phyloP scores from a whole-genome alignment of 2,329 filamentous ascomycete genomes.

The Aspergillus aculeatinus region DNA sequence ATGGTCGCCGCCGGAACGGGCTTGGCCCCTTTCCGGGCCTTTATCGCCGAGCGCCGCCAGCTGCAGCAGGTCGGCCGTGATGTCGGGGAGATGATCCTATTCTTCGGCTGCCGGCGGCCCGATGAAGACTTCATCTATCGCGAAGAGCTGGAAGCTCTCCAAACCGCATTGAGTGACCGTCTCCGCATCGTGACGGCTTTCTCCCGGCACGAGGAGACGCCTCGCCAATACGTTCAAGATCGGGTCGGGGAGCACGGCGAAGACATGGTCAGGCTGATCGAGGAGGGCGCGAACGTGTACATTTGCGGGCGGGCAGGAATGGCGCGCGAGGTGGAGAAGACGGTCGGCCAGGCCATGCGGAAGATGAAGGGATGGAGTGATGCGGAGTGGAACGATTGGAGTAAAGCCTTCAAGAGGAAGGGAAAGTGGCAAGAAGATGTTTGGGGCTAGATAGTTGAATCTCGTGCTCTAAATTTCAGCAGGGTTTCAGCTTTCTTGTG shows the following conservation, averaged over 20 bases:
- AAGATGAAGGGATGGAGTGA: conserved; percentile 41
- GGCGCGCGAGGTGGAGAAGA: conserved; percentile 46
- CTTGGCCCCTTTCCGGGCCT: conserved; percentile 49
- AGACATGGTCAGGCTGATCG: conserved; percentile 36
- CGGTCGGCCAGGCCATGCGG: conserved; percentile 39
- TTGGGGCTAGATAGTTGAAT: conserved; percentile 34
- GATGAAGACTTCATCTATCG: conserved; percentile 41
- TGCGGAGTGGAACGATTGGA: conserved; percentile 47
- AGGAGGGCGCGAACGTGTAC: conserved; percentile 42
- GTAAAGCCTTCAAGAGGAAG: conserved; percentile 48
- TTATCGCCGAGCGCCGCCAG: conserved; percentile 43
- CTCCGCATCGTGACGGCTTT: conserved; percentile 29
- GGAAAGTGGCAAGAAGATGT: conserved; percentile 58
- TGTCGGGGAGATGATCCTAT: conserved; percentile 42
- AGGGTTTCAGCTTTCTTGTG: too few relatives aligned
- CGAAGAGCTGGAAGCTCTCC: conserved; percentile 30
- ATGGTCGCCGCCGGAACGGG: conserved; percentile 56
- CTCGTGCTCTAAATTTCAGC: neutral
- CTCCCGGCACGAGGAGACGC: conserved; percentile 22
- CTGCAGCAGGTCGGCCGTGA: conserved; percentile 35
- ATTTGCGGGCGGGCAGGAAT: conserved; percentile 39
- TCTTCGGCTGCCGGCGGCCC: conserved; percentile 43
- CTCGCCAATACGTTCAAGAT: conserved; percentile 42
- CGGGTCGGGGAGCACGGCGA: conserved; percentile 31
- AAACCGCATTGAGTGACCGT: conserved; percentile 16